Conservation (phyloP, 1,139 yeast genomes). For the Nematodospora anomalae region DNA sequence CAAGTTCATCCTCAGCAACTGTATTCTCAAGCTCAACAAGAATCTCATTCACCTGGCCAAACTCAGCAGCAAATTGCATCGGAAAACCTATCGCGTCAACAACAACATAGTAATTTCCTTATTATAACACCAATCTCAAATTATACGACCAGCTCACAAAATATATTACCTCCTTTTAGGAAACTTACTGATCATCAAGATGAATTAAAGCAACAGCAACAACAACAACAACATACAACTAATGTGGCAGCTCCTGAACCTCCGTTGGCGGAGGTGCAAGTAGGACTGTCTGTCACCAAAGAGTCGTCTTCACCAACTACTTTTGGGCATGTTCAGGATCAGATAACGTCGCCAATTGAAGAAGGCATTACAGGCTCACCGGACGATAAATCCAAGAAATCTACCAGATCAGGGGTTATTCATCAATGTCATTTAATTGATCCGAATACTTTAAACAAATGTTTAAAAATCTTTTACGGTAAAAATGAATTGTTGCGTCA, state of each 20-base stretch:
- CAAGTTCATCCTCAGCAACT: neutral
- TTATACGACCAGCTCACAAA: constrained; percentile 2
- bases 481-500: constrained; percentile 47
- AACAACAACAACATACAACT: constrained; percentile 1
- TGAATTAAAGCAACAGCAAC: constrained; percentile 9
- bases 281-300: neutral
- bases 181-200: constrained; percentile 8
- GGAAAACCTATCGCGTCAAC: constrained; percentile 3
- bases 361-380: neutral
- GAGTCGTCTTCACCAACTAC: neutral
- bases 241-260: neutral
- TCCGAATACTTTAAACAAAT: constrained; percentile 32
- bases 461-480: constrained; percentile 46
- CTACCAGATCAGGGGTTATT: constrained; percentile 29
- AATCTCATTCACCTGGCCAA: neutral
- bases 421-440: constrained; percentile 47
- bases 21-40: neutral
- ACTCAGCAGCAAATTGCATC: constrained; percentile 2
- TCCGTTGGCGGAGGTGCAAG: neutral
- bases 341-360: neutral
- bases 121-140: constrained; percentile 5
- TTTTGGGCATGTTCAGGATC: constrained; percentile 1
- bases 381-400: constrained; percentile 21
- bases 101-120: constrained; percentile 2
- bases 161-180: constrained; percentile 8